Base-by-base conservation (phyloP, 139 green algal genomes). In the Chlorella vulgaris region DNA sequence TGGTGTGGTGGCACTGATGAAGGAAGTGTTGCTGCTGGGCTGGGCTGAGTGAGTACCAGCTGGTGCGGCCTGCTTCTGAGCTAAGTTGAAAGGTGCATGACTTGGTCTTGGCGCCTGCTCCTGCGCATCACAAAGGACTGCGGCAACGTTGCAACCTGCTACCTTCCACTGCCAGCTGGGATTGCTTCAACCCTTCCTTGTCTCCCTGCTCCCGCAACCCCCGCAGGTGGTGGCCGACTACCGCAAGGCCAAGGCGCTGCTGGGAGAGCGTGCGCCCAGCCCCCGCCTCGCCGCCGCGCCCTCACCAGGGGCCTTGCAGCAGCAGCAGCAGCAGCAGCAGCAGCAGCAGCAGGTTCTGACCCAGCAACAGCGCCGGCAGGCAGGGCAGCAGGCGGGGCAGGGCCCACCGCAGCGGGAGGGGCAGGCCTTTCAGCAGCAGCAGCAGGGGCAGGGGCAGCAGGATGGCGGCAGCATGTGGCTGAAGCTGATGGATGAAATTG, bases 151-250 rank as follows among this genome's bases (percentile, higher is more conserved):
- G n/a, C n/a, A n/a, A n/a, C n/a, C n/a, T n/a, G n/a, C n/a, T n/a
- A 10, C 15, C 47, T 58, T 58, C 10, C 47, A 15, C 47, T 58
- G 47, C 47, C 47, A 58, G 47, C 47, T 58, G 47, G 13, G 18
- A n/a, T 21, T n/a, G 55, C 5, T 29, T 65, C 55, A 28, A 65
- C 28, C 55, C 18, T 8, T n/a, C 22, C 21, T 28, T n/a, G 18
- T 65, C 21, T 65, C 55, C 18, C 18, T 65, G 8, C 65, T 4
- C 31, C 1, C 47, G 26, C 35, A 5, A 22, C 7, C 35, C 7
- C 26, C 2, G 15, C 78, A 89, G 83, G 86, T 88, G 35, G 78
- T 86, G 26, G 81, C 65, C 35, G 86, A 88, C 53, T 88, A 90
- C 58, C 70, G 66, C 43, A 88, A 86, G 28, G 86, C 86, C 0